A percentile compares a stretch with the other conserved stretches of the same genome.
phyloP scores from a whole-genome alignment of 2,329 filamentous ascomycete species.

The Talaromyces sp. region DNA sequence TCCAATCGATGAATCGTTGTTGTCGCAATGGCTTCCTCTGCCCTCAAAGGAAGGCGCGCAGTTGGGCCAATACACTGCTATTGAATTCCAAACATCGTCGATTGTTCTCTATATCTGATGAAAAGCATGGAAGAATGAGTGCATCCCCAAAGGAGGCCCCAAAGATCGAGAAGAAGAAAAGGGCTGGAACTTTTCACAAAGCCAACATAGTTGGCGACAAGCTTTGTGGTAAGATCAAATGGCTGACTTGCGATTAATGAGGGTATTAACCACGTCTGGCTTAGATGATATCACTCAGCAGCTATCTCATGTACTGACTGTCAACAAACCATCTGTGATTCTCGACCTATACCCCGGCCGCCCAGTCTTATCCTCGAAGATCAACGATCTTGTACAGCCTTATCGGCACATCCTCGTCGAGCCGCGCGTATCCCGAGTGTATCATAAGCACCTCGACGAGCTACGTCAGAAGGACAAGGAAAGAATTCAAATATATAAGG shows the following conservation, averaged over 20 bases:
- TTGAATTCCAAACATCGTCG: not conserved
- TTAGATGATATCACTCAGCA: conserved; percentile 67
- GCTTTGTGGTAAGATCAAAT: conserved; percentile 32
- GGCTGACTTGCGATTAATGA: not conserved
- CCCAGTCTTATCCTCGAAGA: conserved; percentile 72
- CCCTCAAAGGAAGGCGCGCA: conserved; percentile 8
- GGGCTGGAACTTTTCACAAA: not conserved
- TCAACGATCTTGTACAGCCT: conserved; percentile 72
- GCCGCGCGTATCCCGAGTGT: conserved; percentile 55
- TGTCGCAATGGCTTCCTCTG: conserved; percentile 4
- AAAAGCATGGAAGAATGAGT: not conserved
- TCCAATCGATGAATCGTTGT: conserved; percentile 6
- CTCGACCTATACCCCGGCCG: conserved; percentile 81
- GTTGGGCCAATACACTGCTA: not conserved
- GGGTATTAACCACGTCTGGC: not conserved
- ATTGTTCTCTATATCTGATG: not conserved
- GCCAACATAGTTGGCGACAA: conserved; percentile 31
- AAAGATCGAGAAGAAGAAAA: conserved; percentile 1
- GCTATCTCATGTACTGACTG: conserved; percentile 64
- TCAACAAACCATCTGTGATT: conserved; percentile 75
- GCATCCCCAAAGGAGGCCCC: not conserved
- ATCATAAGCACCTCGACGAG: conserved; percentile 59
- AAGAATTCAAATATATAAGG: conserved; percentile 40
- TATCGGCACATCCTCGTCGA: conserved; percentile 83
- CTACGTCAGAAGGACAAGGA: conserved; percentile 52